These are phyloP conservation scores for Cryptococcus depauperatus DNA, from an alignment of 1,284 basidiomycete species.

Conservation along the genomic window DNA sequence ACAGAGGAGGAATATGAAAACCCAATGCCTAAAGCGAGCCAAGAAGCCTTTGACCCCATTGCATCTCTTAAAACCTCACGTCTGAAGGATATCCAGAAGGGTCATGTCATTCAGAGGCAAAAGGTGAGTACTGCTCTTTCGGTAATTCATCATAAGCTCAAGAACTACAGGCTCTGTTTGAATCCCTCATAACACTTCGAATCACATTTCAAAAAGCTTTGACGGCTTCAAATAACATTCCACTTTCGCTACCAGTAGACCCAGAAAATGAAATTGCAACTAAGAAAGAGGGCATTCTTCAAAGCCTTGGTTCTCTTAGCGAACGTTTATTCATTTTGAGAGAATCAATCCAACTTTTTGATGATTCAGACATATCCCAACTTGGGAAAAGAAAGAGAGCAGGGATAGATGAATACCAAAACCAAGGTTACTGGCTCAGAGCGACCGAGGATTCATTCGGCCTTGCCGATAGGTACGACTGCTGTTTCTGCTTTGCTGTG, in stretches of 20 bases:
- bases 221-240: constrained; percentile 52
- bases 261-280: constrained; percentile 23
- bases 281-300: constrained; percentile 26
- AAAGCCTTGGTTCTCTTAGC: constrained; percentile 28
- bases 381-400: constrained; percentile 22
- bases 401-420: constrained; percentile 14
- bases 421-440: constrained; percentile 29
- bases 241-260: constrained; percentile 46
- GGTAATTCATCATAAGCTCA: background rate
- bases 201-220: constrained; percentile 81
- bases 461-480: constrained; percentile 35
- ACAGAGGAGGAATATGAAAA: constrained; percentile 39
- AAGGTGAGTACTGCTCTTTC: too few relatives aligned
- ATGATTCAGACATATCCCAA: constrained; percentile 12
- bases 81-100: constrained; percentile 53
- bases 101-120: constrained; percentile 70
- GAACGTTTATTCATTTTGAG: constrained; percentile 56
- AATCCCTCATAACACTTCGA: constrained; percentile 71
- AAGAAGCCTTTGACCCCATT: constrained; percentile 47
- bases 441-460: constrained; percentile 30
- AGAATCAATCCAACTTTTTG: constrained; percentile 46
- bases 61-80: constrained; percentile 36
- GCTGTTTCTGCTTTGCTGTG: background rate
- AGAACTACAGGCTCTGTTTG: constrained; percentile 61
- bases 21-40: constrained; percentile 10